These are phyloP conservation scores for Angomonas ambiguus DNA, from an alignment of 208 protist species.

Conservation along the genomic window DNA sequence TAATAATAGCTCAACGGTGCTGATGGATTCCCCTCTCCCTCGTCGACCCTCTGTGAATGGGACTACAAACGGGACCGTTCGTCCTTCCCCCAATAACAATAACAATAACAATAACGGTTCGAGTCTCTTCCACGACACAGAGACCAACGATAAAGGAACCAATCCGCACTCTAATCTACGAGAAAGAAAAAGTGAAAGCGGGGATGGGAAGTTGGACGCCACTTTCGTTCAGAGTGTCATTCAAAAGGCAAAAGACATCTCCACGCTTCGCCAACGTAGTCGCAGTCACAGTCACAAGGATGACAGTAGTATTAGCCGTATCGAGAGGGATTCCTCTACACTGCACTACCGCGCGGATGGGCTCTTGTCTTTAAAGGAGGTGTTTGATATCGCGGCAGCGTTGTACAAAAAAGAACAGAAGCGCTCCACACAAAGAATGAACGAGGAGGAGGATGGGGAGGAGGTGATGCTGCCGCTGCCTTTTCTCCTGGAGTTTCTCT, in stretches of 20 bases:
- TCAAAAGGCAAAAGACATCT: neutral
- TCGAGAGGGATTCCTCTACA: too few relatives aligned
- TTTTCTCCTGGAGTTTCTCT: too few relatives aligned
- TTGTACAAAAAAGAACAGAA: neutral
- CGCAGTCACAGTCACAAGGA: neutral
- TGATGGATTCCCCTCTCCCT: too few relatives aligned
- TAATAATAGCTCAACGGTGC: neutral
- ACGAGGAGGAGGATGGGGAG: neutral
- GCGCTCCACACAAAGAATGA: neutral
- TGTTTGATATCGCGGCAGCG: neutral
- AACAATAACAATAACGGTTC: too few relatives aligned
- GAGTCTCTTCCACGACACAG: too few relatives aligned
- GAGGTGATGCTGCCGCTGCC: neutral
- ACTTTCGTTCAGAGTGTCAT: slow-evolving; percentile 4
- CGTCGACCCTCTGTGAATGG: too few relatives aligned
- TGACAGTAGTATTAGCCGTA: neutral
- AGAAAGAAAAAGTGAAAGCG: too few relatives aligned
- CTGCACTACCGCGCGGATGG: neutral
- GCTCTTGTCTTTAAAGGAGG: neutral
- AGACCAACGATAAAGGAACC: too few relatives aligned
- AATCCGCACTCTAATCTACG: too few relatives aligned
- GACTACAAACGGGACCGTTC: too few relatives aligned
- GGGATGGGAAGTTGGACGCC: too few relatives aligned
- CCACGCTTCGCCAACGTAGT: neutral
- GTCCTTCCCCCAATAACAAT: too few relatives aligned